phyloP scores from a whole-genome alignment of 2,329 filamentous ascomycete species.

The Fusarium algeriense region DNA sequence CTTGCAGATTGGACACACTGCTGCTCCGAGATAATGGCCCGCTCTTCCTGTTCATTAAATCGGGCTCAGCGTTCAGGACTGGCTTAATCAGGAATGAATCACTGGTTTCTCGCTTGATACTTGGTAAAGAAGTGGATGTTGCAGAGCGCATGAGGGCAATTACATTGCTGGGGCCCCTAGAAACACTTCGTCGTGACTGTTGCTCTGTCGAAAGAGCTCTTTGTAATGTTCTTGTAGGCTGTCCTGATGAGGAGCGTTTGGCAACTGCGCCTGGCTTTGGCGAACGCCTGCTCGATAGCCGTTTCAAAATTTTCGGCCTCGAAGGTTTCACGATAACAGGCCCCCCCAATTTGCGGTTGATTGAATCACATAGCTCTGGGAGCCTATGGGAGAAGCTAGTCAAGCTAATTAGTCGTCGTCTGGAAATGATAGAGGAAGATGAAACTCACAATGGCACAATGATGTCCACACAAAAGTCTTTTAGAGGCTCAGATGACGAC shows the following conservation, averaged over 20 bases:
- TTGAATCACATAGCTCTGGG: conserved; percentile 75
- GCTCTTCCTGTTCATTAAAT: conserved; percentile 56
- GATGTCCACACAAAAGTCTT: conserved; percentile 83
- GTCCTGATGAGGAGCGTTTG: conserved; percentile 60
- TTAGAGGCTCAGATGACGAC: conserved; percentile 71
- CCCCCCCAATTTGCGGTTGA: conserved; percentile 82
- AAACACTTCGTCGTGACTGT: conserved; percentile 65
- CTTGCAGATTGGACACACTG: conserved; percentile 64
- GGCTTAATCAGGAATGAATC: conserved; percentile 67
- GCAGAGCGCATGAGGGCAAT: conserved; percentile 77
- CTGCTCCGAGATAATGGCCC: conserved; percentile 55
- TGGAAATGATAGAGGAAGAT: neutral
- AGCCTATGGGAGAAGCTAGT: conserved; percentile 78
- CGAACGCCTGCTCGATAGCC: conserved; percentile 57
- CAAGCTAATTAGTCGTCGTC: conserved; percentile 56
- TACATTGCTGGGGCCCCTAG: conserved; percentile 67
- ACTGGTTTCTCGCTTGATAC: conserved; percentile 76
- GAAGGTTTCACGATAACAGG: conserved; percentile 70
- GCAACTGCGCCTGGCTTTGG: conserved; percentile 65
- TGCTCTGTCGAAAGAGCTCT: conserved; percentile 72
- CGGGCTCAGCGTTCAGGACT: conserved; percentile 59
- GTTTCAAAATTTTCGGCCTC: conserved; percentile 63
- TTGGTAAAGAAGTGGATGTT: conserved; percentile 70
- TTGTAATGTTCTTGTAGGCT: conserved; percentile 66
- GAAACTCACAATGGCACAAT: conserved; percentile 79